A percentile compares a stretch with the other conserved stretches of the same genome.
Evolutionary conservation across 371 early-diverging fungal genomes (phyloP).

Genomic region (Apophysomyces trapeziformis): DNA sequence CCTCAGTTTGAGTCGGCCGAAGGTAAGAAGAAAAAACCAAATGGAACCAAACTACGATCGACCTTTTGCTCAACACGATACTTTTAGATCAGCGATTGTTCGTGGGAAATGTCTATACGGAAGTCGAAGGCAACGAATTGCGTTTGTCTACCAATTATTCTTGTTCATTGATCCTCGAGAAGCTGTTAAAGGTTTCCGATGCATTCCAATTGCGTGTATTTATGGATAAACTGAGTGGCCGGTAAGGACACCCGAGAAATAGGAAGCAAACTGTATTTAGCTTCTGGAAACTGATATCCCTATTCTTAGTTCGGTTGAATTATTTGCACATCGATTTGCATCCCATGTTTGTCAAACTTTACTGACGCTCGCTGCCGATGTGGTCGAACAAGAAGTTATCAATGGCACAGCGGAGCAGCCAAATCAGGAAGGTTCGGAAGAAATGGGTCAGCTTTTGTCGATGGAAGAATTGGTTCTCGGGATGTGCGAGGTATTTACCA

Average conservation of each 20-base stretch:
- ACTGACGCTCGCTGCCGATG: conserved; percentile 70
- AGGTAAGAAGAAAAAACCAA: conserved; percentile 48
- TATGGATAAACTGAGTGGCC: conserved; percentile 67
- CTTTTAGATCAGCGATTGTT: conserved; percentile 69
- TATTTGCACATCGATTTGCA: conserved; percentile 83
- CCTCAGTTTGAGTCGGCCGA: conserved; percentile 72
- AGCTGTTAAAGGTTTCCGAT: conserved; percentile 70
- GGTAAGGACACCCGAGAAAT: conserved; percentile 33
- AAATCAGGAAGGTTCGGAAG: conserved; percentile 28
- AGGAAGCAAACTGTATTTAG: background rate
- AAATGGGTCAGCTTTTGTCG: conserved; percentile 60
- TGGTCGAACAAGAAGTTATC: conserved; percentile 74
- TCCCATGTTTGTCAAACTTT: conserved; percentile 88
- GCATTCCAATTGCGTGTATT: conserved; percentile 77
- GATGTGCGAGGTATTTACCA: conserved; percentile 49
- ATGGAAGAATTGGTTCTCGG: conserved; percentile 68
- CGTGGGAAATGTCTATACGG: conserved; percentile 76
- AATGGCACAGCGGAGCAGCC: conserved; percentile 35
- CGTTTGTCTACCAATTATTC: conserved; percentile 75
- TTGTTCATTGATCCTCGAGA: conserved; percentile 82
- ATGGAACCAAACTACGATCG: background rate
- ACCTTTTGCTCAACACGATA: conserved; percentile 3
- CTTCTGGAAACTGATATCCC: background rate
- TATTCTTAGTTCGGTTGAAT: conserved; percentile 53
- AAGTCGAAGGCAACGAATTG: conserved; percentile 79